Conservation (phyloP, 1,284 basidiomycete genomes). For the Coniferiporia sulphurascens region DNA sequence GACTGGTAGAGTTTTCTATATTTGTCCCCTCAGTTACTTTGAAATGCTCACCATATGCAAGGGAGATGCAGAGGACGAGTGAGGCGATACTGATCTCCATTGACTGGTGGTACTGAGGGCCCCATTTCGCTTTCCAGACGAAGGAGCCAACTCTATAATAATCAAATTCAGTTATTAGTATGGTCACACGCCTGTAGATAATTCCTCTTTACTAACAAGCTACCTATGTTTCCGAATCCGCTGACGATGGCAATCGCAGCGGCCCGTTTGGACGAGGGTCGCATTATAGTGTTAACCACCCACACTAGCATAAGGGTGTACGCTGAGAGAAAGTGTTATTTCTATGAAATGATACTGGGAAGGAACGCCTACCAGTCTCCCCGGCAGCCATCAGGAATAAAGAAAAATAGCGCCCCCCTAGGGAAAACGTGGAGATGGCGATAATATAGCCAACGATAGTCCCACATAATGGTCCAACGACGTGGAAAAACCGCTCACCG, state of each 20-base stretch:
- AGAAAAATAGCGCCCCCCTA: slow-evolving; percentile 26
- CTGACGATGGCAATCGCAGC: slow-evolving; percentile 42
- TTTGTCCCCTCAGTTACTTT: too few relatives aligned
- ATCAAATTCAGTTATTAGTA: neutral
- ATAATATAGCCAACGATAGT: slow-evolving; percentile 26
- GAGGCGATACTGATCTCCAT: slow-evolving; percentile 34
- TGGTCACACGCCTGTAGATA: slow-evolving; percentile 14
- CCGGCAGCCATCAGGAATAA: slow-evolving; percentile 26
- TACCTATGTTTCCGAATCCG: slow-evolving; percentile 37
- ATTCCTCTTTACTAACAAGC: slow-evolving; percentile 25
- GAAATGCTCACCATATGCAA: slow-evolving; percentile 26
- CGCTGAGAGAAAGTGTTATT: neutral
- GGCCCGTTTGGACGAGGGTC: slow-evolving; percentile 57
- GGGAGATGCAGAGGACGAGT: slow-evolving; percentile 25
- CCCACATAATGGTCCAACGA: slow-evolving; percentile 23
- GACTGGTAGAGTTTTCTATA: too few relatives aligned
- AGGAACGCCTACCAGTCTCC: slow-evolving; percentile 17
- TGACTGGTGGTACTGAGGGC: slow-evolving; percentile 34
- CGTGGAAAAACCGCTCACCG: slow-evolving; percentile 31
- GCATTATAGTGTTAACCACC: slow-evolving; percentile 57
- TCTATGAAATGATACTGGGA: neutral
- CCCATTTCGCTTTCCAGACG: slow-evolving; percentile 36
- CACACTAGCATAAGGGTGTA: slow-evolving; percentile 58
- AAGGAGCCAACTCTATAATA: slow-evolving; percentile 32
- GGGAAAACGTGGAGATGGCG: slow-evolving; percentile 23